Percentiles rank a stretch among this genome's conserved stretches.
These are phyloP conservation scores for Vigna mungo DNA, from an alignment of 306 rosid genomes.

Conservation along the genomic window DNA sequence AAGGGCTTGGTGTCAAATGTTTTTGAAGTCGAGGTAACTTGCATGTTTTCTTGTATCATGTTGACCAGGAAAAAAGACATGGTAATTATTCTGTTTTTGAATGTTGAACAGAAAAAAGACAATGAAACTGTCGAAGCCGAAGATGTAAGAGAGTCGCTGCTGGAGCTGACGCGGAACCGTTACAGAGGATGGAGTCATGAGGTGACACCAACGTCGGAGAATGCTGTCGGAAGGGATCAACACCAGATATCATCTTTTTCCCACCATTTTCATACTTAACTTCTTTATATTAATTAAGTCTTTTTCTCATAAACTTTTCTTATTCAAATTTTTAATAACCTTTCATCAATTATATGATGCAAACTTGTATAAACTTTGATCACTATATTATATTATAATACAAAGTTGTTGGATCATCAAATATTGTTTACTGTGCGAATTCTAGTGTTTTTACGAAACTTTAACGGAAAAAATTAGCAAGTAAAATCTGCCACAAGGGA, in stretches of 20 bases:
- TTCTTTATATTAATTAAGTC: background rate
- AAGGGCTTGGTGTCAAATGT: conserved; percentile 86
- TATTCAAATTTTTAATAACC: background rate
- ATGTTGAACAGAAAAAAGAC: conserved; percentile 70
- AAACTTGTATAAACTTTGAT: too few species aligned
- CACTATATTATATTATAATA: too few species aligned
- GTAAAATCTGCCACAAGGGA: background rate
- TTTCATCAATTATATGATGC: background rate
- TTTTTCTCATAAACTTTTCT: conserved; percentile 33
- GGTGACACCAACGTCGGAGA: conserved; percentile 52
- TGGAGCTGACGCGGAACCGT: conserved; percentile 77
- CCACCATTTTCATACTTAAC: conserved; percentile 55
- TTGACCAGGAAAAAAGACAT: conserved; percentile 67
- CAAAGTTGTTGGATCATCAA: background rate
- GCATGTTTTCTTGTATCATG: background rate
- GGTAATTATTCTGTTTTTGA: background rate
- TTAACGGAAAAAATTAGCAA: background rate
- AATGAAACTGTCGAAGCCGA: conserved; percentile 77
- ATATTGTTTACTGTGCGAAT: background rate
- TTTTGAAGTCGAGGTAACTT: conserved; percentile 73
- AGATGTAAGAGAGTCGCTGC: conserved; percentile 73
- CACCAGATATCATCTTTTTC: conserved; percentile 51
- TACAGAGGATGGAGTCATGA: conserved; percentile 55
- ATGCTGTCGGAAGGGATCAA: conserved; percentile 52
- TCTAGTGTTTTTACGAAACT: background rate